These are phyloP conservation scores for Cantharellus cinnabarinus DNA, from an alignment of 768 basidiomycete genomes.

Conservation along the genomic window DNA sequence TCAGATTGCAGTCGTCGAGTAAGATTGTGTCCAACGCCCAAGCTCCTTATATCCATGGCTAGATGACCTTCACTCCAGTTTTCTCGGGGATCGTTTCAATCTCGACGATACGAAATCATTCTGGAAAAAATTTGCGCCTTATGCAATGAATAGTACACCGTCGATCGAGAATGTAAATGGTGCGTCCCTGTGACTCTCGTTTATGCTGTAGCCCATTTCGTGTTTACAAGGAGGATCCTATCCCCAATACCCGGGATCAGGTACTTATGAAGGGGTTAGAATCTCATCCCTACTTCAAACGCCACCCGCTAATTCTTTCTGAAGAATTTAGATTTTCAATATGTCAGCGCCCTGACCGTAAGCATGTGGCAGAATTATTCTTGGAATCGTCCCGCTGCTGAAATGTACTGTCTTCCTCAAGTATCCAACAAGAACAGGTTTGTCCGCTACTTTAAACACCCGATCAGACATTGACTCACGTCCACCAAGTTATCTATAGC, in stretches of 20 bases:
- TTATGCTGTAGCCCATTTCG: not conserved
- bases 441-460: constrained; percentile 27
- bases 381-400: not conserved
- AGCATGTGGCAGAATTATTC: not conserved
- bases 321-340: constrained; percentile 20
- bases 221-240: constrained; percentile 34
- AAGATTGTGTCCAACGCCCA: too few species aligned
- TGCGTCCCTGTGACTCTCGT: not conserved
- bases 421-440: constrained; percentile 25
- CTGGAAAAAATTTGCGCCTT: constrained; percentile 27
- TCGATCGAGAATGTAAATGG: constrained; percentile 1
- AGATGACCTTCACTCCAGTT: not conserved
- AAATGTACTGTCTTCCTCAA: not conserved
- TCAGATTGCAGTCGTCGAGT: too few species aligned
- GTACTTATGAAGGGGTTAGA: constrained; percentile 36
- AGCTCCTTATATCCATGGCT: too few species aligned
- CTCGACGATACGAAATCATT: constrained; percentile 30
- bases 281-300: not conserved
- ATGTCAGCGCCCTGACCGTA: not conserved
- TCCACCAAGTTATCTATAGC: too few species aligned
- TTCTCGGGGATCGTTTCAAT: constrained; percentile 19
- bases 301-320: not conserved
- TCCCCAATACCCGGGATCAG: constrained; percentile 29
- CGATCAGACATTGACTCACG: constrained; percentile 34
- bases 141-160: constrained; percentile 27